Percentiles rank a stretch among this genome's conserved stretches.
Evolutionary conservation across 2,329 filamentous ascomycete genomes (phyloP).

Genomic region (Pyrenophora tritici-repentis): DNA sequence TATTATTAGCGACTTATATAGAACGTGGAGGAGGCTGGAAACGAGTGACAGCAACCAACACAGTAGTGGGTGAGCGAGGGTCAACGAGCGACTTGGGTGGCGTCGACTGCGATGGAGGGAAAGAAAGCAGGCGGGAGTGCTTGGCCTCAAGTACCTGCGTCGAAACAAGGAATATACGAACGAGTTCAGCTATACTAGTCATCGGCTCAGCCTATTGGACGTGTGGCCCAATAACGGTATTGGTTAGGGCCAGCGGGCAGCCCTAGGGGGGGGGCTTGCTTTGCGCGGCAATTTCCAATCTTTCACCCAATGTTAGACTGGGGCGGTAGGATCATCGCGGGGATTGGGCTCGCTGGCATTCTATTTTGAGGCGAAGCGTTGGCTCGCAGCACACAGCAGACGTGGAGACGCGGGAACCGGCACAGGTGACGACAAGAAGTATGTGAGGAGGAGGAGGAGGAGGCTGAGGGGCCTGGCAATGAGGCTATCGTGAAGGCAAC

Average conservation of each 20-base stretch:
- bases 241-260: not conserved
- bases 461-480: not conserved
- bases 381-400: constrained; percentile 11
- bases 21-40: constrained; percentile 20
- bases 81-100: constrained; percentile 33
- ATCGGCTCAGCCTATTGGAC: constrained; percentile 9
- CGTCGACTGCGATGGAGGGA: constrained; percentile 32
- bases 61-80: constrained; percentile 20
- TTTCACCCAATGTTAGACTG: constrained; percentile 27
- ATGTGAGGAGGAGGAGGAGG: not conserved
- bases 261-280: constrained; percentile 21
- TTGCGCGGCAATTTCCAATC: constrained; percentile 34
- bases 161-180: constrained; percentile 13
- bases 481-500: constrained; percentile 1
- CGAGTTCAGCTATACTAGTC: constrained; percentile 21
- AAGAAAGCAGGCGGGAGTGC: constrained; percentile 20
- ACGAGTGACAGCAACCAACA: constrained; percentile 32
- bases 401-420: constrained; percentile 12
- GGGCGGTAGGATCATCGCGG: constrained; percentile 29
- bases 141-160: constrained; percentile 26
- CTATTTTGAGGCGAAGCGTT: constrained; percentile 36
- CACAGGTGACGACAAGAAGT: not conserved
- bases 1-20: constrained; percentile 6
- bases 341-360: constrained; percentile 20
- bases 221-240: constrained; percentile 22